Base-by-base conservation (phyloP, 768 basidiomycete species). In the Boletellus sp. region DNA sequence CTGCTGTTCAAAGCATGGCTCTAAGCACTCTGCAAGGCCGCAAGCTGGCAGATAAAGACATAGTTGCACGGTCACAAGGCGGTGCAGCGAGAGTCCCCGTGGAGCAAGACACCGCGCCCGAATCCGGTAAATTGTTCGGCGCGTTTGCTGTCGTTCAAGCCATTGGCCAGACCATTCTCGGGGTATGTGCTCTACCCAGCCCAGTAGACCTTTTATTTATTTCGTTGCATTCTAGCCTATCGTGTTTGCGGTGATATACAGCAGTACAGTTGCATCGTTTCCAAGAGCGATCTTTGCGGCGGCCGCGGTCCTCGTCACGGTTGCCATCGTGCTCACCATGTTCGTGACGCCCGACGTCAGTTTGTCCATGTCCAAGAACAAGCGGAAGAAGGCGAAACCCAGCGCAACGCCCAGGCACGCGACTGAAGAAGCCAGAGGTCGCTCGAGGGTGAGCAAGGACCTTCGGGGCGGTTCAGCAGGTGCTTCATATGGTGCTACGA, bases 1-100 rank as follows among this genome's bases (percentile, higher is more conserved):
- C 89, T 8, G 77, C 84, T 1, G 64, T 80, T 45, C 84, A 89
- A 52, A 87, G 85, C n/a, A 72, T 91, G 9, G 88, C 86, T 0
- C 71, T 90, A 5, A 85, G 80, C 56, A 73, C 87, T n/a, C 53
- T 79, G n/a, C 72, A 75, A 32, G 61, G 61, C 37, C 64, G 58
- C 48, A 65, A 50, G 34, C 36, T 61, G 36, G 61, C 48, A 20
- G 53, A 62, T 41, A 55, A 61, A 23, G 79, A 64, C 74, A 77
- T 33, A 64, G 74, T 26, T 56, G 72, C 45, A 23, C 63, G 50
- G 19, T 17, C 50, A 26, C 58, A 36, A 17, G 50, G 49, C 16
- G 40, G 38, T 17, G 2, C 37, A 17, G 57, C 39, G 16, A 42
- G 41, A 8, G 16, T 10, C 10, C 9, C 36, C 22, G 40, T 15